Percentiles rank a stretch among this genome's conserved stretches.
Evolutionary conservation across 1,139 yeast species (phyloP).

Genomic region (Candida sojae): DNA sequence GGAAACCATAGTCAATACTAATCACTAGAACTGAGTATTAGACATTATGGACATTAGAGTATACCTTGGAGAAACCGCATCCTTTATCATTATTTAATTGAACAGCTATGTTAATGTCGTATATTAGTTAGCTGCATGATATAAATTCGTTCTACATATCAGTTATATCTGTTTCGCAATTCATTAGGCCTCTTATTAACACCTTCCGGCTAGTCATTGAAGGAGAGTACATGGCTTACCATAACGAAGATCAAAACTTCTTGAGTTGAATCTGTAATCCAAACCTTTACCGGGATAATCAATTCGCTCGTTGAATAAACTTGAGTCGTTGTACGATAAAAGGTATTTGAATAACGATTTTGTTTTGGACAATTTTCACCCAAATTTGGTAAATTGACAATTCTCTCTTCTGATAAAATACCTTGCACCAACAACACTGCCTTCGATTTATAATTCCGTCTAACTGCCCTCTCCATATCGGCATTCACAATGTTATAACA

Average conservation of each 20-base stretch:
- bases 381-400: constrained; percentile 12
- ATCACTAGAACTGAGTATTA: too few relatives aligned
- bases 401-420: constrained; percentile 20
- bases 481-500: constrained; percentile 59
- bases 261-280: not conserved
- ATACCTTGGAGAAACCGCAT: too few relatives aligned
- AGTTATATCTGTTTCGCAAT: constrained; percentile 6
- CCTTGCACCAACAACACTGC: constrained; percentile 34
- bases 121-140: too few relatives aligned
- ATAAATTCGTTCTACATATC: too few relatives aligned
- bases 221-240: too few relatives aligned
- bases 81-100: too few relatives aligned
- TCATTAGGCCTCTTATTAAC: constrained; percentile 5
- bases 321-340: constrained; percentile 3
- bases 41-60: too few relatives aligned
- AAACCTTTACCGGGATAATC: constrained; percentile 1
- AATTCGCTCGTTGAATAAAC: not conserved
- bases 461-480: constrained; percentile 53
- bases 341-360: constrained; percentile 8
- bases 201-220: constrained; percentile 1
- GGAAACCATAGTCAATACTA: too few relatives aligned
- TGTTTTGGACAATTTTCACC: constrained; percentile 8
- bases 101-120: too few relatives aligned
- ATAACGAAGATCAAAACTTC: not conserved
- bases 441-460: constrained; percentile 47